Evolutionary conservation across 1,284 basidiomycete genomes (phyloP).

Genomic region (Ganoderma meredithae): DNA sequence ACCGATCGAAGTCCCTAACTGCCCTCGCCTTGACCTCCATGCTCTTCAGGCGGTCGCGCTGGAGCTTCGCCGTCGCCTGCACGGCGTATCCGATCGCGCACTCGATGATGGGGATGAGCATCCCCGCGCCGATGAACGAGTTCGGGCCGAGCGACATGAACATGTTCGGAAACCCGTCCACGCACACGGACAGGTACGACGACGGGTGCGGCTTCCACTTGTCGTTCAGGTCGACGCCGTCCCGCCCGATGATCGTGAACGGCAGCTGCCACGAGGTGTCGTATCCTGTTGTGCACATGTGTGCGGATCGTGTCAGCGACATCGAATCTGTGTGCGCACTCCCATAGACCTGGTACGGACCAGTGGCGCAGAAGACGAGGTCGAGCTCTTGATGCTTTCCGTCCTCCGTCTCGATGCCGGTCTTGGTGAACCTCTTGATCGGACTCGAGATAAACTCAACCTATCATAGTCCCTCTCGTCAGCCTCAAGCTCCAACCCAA

Average conservation of each 20-base stretch:
- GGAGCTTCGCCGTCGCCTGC: constrained; percentile 59
- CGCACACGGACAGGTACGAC: constrained; percentile 61
- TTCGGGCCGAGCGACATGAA: constrained; percentile 66
- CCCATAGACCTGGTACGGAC: no score
- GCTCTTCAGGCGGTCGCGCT: constrained; percentile 64
- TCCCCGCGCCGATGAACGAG: constrained; percentile 58
- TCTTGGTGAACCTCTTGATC: constrained; percentile 59
- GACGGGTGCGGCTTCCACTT: constrained; percentile 60
- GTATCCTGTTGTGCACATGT: constrained; percentile 47
- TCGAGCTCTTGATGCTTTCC: constrained; percentile 62
- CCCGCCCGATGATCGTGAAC: constrained; percentile 60
- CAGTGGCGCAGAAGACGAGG: constrained; percentile 50
- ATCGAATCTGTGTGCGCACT: no score
- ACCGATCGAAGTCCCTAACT: constrained; percentile 14
- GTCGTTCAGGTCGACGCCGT: constrained; percentile 55
- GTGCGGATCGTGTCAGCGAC: not conserved
- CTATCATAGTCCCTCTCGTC: not conserved
- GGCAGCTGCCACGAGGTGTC: constrained; percentile 59
- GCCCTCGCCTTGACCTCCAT: constrained; percentile 39
- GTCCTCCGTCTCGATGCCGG: constrained; percentile 62
- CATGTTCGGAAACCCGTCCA: constrained; percentile 70
- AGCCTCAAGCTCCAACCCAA: not conserved
- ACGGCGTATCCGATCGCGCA: constrained; percentile 62
- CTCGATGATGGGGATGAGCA: constrained; percentile 62
- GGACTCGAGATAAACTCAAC: constrained; percentile 33